A percentile compares a stretch with the other conserved stretches of the same genome.
These are phyloP conservation scores for Musa balbisiana DNA, from an alignment of 202 grass and related monocot species.

Conservation along the genomic window DNA sequence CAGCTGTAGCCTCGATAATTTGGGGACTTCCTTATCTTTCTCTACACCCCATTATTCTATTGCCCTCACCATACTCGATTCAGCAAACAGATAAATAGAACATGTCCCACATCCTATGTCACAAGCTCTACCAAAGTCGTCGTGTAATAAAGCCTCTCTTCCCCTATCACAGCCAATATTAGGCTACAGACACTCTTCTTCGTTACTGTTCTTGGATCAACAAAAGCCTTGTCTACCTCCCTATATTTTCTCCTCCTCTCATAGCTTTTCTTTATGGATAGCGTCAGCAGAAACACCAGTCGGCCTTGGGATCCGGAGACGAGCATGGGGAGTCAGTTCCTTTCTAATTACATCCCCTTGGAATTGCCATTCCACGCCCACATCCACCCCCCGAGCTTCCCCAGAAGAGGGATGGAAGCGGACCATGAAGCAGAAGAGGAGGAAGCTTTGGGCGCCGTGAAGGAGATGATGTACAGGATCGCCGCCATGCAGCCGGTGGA, in stretches of 20 bases:
- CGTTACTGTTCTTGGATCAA: background rate
- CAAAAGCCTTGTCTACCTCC: background rate
- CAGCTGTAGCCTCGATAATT: constrained; percentile 34
- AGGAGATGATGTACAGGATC: constrained; percentile 99
- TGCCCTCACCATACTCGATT: constrained; percentile 36
- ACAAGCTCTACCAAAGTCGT: background rate
- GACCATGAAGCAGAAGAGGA: constrained; percentile 32
- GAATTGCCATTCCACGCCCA: constrained; percentile 27
- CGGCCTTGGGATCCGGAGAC: constrained; percentile 88
- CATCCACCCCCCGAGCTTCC: constrained; percentile 9
- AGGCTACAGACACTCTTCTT: background rate
- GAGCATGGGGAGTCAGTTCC: constrained; percentile 62
- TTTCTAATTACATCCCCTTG: constrained; percentile 31
- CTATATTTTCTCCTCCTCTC: background rate
- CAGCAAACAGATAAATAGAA: constrained; percentile 20
- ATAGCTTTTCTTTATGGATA: constrained; percentile 46
- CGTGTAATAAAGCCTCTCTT: background rate
- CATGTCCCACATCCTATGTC: constrained; percentile 3
- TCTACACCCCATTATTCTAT: constrained; percentile 16
- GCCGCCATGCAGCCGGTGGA: constrained; percentile 95
- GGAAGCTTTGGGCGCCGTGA: constrained; percentile 77
- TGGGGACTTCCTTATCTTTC: constrained; percentile 15
- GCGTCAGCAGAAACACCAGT: constrained; percentile 41
- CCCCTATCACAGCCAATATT: background rate
- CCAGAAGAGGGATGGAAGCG: constrained; percentile 2